Conservation (phyloP, 129 eudicot genomes). For the Chrysanthemum seticuspe region DNA sequence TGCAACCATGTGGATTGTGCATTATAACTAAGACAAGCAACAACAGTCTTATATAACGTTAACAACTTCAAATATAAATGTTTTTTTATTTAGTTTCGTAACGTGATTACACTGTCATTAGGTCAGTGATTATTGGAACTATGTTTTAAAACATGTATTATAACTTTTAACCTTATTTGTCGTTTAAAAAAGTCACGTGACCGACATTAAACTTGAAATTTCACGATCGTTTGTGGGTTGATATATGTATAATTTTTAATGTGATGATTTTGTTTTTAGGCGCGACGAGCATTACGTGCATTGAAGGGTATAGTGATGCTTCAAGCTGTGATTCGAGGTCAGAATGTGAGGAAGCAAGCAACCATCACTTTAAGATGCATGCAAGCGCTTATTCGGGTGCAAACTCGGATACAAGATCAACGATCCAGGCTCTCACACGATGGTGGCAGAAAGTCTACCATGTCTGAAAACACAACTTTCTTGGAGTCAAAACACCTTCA, state of each 20-base stretch:
- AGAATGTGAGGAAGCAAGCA: slow-evolving; percentile 79
- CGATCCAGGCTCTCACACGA: slow-evolving; percentile 69
- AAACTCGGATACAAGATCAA: slow-evolving; percentile 72
- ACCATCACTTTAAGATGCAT: slow-evolving; percentile 73
- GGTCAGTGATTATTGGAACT: slow-evolving; percentile 13
- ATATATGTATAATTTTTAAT: neutral
- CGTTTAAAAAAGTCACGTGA: slow-evolving; percentile 6
- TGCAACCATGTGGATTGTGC: slow-evolving; percentile 25
- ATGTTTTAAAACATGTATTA: slow-evolving; percentile 12
- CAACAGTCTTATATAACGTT: slow-evolving; percentile 24
- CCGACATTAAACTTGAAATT: neutral
- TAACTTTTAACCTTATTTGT: neutral
- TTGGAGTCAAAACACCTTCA: slow-evolving; percentile 68
- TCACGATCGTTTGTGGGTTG: neutral
- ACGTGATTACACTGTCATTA: slow-evolving; percentile 12
- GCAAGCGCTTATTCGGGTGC: slow-evolving; percentile 79
- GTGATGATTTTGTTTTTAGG: slow-evolving; percentile 39
- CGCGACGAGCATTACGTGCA: slow-evolving; percentile 74
- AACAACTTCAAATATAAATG: slow-evolving; percentile 2
- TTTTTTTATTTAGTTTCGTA: neutral
- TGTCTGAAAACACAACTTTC: slow-evolving; percentile 52
- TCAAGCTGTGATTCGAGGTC: slow-evolving; percentile 95
- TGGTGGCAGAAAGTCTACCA: slow-evolving; percentile 61
- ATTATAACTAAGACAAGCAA: slow-evolving; percentile 11
- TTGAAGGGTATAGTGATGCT: slow-evolving; percentile 89